phyloP scores from a whole-genome alignment of 805 yeast genomes.

The Wickerhamiella lipophila region DNA sequence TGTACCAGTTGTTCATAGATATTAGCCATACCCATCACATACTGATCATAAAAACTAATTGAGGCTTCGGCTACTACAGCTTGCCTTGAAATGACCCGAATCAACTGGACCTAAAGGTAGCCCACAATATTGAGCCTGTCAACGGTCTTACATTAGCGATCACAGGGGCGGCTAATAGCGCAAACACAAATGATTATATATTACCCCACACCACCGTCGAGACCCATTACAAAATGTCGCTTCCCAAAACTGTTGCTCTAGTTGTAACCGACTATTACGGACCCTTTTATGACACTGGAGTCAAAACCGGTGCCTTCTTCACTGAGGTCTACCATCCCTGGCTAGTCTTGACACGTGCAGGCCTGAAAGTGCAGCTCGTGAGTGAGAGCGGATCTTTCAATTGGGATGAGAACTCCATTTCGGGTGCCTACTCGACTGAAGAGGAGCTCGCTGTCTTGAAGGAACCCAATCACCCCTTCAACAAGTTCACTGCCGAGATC shows the following conservation, averaged over 20 bases:
- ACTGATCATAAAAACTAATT: too few relatives aligned
- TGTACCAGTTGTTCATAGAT: too few relatives aligned
- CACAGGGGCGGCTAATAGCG: too few relatives aligned
- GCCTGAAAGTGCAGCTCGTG: constrained; percentile 42
- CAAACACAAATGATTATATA: too few relatives aligned
- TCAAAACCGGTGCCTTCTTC: constrained; percentile 48
- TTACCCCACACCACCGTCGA: too few relatives aligned
- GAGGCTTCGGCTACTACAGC: too few relatives aligned
- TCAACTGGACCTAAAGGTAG: too few relatives aligned
- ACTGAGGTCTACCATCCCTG: constrained; percentile 51
- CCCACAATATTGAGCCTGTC: too few relatives aligned
- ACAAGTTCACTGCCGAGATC: constrained; percentile 30
- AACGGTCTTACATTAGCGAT: too few relatives aligned
- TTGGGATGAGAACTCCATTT: constrained; percentile 44
- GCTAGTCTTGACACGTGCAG: constrained; percentile 35
- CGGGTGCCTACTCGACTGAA: constrained; percentile 32
- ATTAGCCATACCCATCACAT: too few relatives aligned
- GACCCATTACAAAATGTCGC: background rate
- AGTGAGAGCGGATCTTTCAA: constrained; percentile 49
- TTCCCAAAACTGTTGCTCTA: constrained; percentile 18
- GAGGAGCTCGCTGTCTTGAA: constrained; percentile 34
- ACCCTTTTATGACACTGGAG: constrained; percentile 44
- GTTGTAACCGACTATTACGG: constrained; percentile 21
- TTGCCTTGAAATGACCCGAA: too few relatives aligned
- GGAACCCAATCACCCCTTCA: constrained; percentile 32